Percentiles rank a stretch among this genome's conserved stretches.
Evolutionary conservation across 2,329 filamentous ascomycete species (phyloP).

Genomic region (Trichoderma atrobrunneum): DNA sequence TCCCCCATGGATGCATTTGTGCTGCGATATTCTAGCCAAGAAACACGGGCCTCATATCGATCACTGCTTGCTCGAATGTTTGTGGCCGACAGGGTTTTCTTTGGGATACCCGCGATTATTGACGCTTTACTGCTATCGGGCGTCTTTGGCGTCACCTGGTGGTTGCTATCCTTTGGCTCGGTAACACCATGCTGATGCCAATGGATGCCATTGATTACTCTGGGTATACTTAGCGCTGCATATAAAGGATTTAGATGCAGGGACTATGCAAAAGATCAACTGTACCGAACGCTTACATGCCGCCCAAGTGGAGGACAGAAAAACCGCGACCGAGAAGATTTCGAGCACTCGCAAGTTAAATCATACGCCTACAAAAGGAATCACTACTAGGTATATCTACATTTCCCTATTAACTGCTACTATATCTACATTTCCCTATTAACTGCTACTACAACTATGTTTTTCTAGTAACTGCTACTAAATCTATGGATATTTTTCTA

Average conservation of each 20-base stretch:
- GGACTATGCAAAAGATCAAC: neutral
- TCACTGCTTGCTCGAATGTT: slow-evolving; percentile 42
- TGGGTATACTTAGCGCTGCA: neutral
- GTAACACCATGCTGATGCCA: neutral
- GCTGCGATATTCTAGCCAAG: slow-evolving; percentile 32
- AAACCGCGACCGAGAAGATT: no score
- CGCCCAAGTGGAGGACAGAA: no score
- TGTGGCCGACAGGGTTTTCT: slow-evolving; percentile 41
- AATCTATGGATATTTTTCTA: no score
- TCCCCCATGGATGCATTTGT: slow-evolving; percentile 53
- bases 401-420: no score
- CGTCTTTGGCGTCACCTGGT: slow-evolving; percentile 27
- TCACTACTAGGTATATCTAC: no score
- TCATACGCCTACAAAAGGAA: no score
- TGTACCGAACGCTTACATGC: neutral
- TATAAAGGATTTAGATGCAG: slow-evolving; percentile 1
- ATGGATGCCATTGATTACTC: neutral
- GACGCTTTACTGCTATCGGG: slow-evolving; percentile 33
- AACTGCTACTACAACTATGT: no score
- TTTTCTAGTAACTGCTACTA: no score
- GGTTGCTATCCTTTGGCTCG: slow-evolving; percentile 22
- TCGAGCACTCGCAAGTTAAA: no score
- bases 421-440: no score
- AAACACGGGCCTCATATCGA: slow-evolving; percentile 35
- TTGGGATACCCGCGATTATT: slow-evolving; percentile 35